Percentiles rank a stretch among this genome's conserved stretches.
These are phyloP conservation scores for Thalassiosira profunda DNA, from an alignment of 108 stramenopile genomes.

Conservation along the genomic window DNA sequence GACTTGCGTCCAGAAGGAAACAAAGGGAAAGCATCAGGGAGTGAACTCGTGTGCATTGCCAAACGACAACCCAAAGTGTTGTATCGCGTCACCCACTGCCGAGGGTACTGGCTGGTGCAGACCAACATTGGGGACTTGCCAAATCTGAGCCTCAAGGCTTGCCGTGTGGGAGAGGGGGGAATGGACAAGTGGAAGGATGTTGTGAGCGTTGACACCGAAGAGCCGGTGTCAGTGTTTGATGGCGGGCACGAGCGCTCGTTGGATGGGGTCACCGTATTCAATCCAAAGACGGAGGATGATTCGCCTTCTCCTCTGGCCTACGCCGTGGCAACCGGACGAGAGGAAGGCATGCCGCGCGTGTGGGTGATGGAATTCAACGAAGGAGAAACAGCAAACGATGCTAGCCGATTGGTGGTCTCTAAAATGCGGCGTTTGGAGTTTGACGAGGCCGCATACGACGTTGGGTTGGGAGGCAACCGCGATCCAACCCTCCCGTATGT, in stretches of 20 bases:
- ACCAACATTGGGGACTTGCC: constrained; percentile 64
- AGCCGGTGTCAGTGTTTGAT: constrained; percentile 53
- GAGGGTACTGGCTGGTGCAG: constrained; percentile 69
- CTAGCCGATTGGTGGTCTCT: constrained; percentile 46
- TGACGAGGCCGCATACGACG: constrained; percentile 85
- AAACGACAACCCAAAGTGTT: constrained; percentile 62
- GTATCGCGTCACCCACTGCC: constrained; percentile 67
- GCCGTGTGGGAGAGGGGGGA: constrained; percentile 52
- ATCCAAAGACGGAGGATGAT: constrained; percentile 15
- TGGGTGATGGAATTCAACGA: constrained; percentile 60
- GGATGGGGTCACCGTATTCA: constrained; percentile 56
- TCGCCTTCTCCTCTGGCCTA: constrained; percentile 44
- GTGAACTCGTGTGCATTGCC: constrained; percentile 65
- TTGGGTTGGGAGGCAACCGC: constrained; percentile 63
- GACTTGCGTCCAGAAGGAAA: constrained; percentile 29
- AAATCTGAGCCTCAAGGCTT: constrained; percentile 78
- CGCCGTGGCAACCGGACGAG: constrained; percentile 65
- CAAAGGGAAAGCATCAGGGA: background rate
- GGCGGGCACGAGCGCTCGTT: constrained; percentile 63
- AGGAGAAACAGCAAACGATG: constrained; percentile 40
- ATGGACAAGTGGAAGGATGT: constrained; percentile 44
- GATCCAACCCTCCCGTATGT: constrained; percentile 80
- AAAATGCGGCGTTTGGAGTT: constrained; percentile 56
- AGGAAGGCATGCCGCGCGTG: constrained; percentile 74
- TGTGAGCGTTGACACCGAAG: constrained; percentile 30